These are phyloP conservation scores for Aspergillus leporis DNA, from an alignment of 495 filamentous ascomycete genomes.

Conservation along the genomic window DNA sequence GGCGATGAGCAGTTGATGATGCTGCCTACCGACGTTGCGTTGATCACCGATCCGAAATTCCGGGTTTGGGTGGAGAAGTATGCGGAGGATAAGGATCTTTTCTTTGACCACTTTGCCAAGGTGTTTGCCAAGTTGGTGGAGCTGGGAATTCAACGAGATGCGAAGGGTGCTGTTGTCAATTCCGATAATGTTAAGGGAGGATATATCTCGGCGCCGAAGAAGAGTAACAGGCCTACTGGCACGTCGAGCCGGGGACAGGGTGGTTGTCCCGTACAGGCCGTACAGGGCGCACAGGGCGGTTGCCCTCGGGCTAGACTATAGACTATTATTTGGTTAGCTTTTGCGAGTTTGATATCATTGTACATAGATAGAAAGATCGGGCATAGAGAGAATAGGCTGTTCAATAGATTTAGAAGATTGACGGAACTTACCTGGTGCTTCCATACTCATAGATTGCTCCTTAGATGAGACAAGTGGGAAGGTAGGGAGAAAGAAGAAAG, in stretches of 20 bases:
- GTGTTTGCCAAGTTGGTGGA: constrained; percentile 64
- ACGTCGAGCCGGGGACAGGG: constrained; percentile 19
- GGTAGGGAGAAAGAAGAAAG: neutral
- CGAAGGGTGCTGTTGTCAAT: constrained; percentile 48
- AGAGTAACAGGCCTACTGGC: constrained; percentile 48
- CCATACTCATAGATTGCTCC: too few relatives aligned
- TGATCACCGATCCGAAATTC: constrained; percentile 40
- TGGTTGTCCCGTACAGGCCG: neutral
- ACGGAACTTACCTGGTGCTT: neutral
- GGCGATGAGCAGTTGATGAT: constrained; percentile 57
- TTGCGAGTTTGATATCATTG: constrained; percentile 21
- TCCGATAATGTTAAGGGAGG: constrained; percentile 54
- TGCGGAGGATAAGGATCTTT: constrained; percentile 59
- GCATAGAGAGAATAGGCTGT: constrained; percentile 19
- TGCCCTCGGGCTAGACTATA: constrained; percentile 33
- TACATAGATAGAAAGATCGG: constrained; percentile 31
- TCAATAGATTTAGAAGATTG: neutral
- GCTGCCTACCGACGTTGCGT: constrained; percentile 48
- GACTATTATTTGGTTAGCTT: constrained; percentile 14
- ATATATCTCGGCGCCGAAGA: constrained; percentile 60
- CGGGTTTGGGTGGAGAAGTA: constrained; percentile 58
- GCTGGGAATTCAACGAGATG: constrained; percentile 58
- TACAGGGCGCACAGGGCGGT: neutral
- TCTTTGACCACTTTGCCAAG: constrained; percentile 61
- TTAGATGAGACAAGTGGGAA: neutral